These are phyloP conservation scores for Pichia membranifaciens DNA, from an alignment of 805 yeast species.

Conservation along the genomic window DNA sequence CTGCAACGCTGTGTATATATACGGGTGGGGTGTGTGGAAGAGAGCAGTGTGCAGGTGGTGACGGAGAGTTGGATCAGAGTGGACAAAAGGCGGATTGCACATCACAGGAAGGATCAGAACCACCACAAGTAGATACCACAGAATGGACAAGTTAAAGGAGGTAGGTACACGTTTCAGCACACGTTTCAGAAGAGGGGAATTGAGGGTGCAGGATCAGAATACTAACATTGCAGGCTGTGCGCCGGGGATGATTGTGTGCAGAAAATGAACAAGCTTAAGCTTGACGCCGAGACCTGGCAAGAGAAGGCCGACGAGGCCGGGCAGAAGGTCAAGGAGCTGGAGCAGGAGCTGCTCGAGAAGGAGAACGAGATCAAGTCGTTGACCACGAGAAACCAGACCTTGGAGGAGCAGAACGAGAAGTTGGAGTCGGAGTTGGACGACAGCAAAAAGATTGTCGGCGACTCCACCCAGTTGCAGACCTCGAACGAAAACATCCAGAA, in stretches of 20 bases:
- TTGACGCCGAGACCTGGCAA: conserved; percentile 96
- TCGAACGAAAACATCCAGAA: conserved; percentile 87
- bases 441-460: conserved; percentile 83
- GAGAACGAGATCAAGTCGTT: conserved; percentile 93
- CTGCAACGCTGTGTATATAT: too few species aligned
- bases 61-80: too few species aligned
- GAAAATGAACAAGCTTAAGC: conserved; percentile 85
- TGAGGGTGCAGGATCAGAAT: too few species aligned
- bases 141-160: conserved; percentile 46
- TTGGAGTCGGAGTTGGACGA: conserved; percentile 68
- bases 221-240: too few species aligned
- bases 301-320: conserved; percentile 88
- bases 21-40: too few species aligned
- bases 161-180: conserved; percentile 27
- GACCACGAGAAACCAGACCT: conserved; percentile 82
- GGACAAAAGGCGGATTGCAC: too few species aligned
- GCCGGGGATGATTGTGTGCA: too few species aligned
- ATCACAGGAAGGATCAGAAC: not conserved
- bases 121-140: not conserved
- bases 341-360: conserved; percentile 85
- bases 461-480: conserved; percentile 80
- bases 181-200: too few species aligned
- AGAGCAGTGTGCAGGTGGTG: too few species aligned
- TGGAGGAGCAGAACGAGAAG: conserved; percentile 79
- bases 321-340: conserved; percentile 77